Base-by-base conservation (phyloP, 495 filamentous ascomycete species). In the Penicillium atrosanguineum region DNA sequence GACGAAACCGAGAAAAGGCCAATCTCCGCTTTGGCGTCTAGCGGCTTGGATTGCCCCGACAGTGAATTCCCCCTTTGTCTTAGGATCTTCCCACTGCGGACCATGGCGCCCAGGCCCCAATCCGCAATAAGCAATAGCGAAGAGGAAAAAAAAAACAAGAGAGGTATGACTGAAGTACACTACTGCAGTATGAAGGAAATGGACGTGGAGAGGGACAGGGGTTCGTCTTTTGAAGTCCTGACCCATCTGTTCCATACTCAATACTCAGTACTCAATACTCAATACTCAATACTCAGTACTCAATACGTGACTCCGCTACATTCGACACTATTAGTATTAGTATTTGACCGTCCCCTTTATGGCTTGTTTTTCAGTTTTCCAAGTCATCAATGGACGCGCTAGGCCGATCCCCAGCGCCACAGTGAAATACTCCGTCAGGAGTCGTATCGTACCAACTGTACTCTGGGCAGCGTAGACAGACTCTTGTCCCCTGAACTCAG, bases 1-100 rank as follows among this genome's bases (percentile, higher is more conserved):
- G 38, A 40, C 38, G 38, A 40, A 11, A n/a, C 38, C 38, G 16
- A 40, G 38, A 16, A n/a, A 19, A 40, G 38, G 38, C 38, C 38
- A 40, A 40, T 40, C 38, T 40, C 38, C 39, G 48, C 48, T 43
- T 50, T 50, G 48, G 48, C 39, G 48, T 50, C 48, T 50, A 50
- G 39, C 26, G 48, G 39, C 21, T 16, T 15, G 8, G 19, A 12
- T 43, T n/a, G 2, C 23, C 16, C 19, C 21, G 38, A 21, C 23
- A 40, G n/a, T 14, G n/a, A 19, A 7, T 40, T 40, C 4, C 38
- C 38, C 38, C 38, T 16, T 9, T 42, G 15, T 23, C 37, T 25
- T 23, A 48, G 44, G 52, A 49, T 55, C 52, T n/a, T n/a, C 38
- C 37, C 52, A 7, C 38, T 49, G 37, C 47, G n/a, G 40, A 41